These are phyloP conservation scores for Aureobasidium sp. DNA, from an alignment of 2,329 filamentous ascomycete species.

Conservation along the genomic window DNA sequence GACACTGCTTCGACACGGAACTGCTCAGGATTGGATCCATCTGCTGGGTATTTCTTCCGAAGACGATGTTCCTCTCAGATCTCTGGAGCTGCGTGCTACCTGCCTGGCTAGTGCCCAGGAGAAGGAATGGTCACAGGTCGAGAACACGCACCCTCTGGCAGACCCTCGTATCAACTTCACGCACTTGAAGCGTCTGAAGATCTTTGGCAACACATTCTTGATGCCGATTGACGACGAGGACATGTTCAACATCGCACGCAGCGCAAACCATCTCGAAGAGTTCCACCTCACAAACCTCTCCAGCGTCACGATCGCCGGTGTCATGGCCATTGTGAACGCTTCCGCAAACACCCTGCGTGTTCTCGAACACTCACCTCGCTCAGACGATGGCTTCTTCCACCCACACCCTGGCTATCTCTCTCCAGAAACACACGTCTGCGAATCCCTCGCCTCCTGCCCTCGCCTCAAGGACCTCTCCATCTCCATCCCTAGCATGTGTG, in stretches of 20 bases:
- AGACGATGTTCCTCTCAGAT: conserved; percentile 35
- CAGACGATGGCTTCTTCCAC: conserved; percentile 43
- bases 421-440: conserved; percentile 37
- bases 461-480: conserved; percentile 40
- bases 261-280: conserved; percentile 42
- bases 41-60: conserved; percentile 35
- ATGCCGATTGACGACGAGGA: conserved; percentile 44
- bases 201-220: conserved; percentile 46
- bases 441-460: conserved; percentile 37
- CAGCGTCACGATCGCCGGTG: conserved; percentile 43
- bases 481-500: conserved; percentile 40
- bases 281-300: conserved; percentile 46
- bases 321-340: conserved; percentile 44
- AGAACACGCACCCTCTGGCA: conserved; percentile 32
- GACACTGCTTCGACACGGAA: conserved; percentile 43
- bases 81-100: conserved; percentile 43
- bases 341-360: conserved; percentile 40
- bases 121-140: conserved; percentile 32
- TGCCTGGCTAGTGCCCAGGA: conserved; percentile 40
- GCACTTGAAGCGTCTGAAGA: conserved; percentile 41
- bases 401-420: conserved; percentile 36
- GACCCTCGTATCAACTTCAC: conserved; percentile 39
- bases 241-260: conserved; percentile 40
- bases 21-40: conserved; percentile 38
- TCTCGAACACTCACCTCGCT: conserved; percentile 45